Percentiles rank a stretch among this genome's conserved stretches.
phyloP scores from a whole-genome alignment of 2,329 filamentous ascomycete genomes.

The Alternaria angustiovoidea region DNA sequence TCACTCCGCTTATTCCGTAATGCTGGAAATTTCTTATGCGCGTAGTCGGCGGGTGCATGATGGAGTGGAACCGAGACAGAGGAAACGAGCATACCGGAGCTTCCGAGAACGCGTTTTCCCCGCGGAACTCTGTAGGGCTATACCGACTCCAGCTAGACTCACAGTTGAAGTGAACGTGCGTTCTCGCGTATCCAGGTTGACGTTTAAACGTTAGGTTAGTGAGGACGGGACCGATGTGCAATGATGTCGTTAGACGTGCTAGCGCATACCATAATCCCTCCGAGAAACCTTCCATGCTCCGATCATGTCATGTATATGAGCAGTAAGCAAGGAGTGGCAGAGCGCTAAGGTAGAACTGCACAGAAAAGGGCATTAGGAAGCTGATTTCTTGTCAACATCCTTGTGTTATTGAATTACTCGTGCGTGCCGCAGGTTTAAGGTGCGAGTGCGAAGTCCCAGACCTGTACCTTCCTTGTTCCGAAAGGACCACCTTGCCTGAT shows the following conservation, averaged over 20 bases:
- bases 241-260: background rate
- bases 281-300: constrained; percentile 2
- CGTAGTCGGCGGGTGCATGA: background rate
- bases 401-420: background rate
- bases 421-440: background rate
- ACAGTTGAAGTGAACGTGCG: background rate
- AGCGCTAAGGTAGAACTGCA: background rate
- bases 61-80: background rate
- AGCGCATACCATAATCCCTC: background rate
- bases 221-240: background rate
- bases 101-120: background rate
- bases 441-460: constrained; percentile 43
- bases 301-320: background rate
- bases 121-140: background rate
- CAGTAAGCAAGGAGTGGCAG: background rate
- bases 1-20: background rate
- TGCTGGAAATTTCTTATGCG: background rate
- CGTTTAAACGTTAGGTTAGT: background rate
- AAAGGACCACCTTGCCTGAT: constrained; percentile 46
- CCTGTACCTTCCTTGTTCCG: constrained; percentile 43
- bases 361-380: background rate
- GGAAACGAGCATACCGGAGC: background rate
- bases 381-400: background rate
- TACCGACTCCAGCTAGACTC: background rate
- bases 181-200: constrained; percentile 1